Evolutionary conservation across 768 basidiomycete genomes (phyloP).

Genomic region (Termitomyces sp.): DNA sequence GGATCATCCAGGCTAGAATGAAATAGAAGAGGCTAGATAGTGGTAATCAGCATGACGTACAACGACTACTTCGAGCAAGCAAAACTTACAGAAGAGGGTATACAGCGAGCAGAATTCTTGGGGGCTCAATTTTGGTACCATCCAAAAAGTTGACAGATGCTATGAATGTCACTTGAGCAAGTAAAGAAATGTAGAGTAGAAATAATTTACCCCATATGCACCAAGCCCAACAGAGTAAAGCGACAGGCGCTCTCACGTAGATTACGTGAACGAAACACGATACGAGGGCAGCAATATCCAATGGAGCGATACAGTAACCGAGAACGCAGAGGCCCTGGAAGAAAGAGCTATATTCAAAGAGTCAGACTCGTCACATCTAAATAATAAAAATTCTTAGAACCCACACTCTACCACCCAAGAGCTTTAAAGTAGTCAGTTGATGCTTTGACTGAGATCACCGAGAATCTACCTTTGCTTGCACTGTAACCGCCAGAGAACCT

Average conservation of each 20-base stretch:
- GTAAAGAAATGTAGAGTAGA: background rate
- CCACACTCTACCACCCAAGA: constrained; percentile 81
- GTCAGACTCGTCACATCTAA: background rate
- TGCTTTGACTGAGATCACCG: constrained; percentile 1
- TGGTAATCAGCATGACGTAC: background rate
- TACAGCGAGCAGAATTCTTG: constrained; percentile 87
- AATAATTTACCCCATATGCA: constrained; percentile 87
- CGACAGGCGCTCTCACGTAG: constrained; percentile 84
- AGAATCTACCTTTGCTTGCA: constrained; percentile 83
- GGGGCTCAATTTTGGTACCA: constrained; percentile 90
- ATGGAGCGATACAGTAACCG: constrained; percentile 93
- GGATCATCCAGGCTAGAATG: constrained; percentile 94
- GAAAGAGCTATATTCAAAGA: constrained; percentile 60
- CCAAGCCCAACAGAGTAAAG: constrained; percentile 90
- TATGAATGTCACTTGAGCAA: constrained; percentile 23
- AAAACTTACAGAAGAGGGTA: constrained; percentile 84
- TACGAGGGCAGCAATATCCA: constrained; percentile 86
- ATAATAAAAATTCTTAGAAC: constrained; percentile 17
- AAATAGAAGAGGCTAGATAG: constrained; percentile 80
- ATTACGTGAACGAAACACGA: constrained; percentile 82
- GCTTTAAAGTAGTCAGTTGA: constrained; percentile 31
- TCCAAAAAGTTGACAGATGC: constrained; percentile 95
- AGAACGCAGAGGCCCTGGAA: constrained; percentile 95
- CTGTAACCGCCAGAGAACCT: constrained; percentile 86
- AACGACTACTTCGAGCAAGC: background rate